A percentile compares a stretch with the other conserved stretches of the same genome.
Conservation (phyloP, 441 rosid genomes). For the Bruguiera hainesii region DNA sequence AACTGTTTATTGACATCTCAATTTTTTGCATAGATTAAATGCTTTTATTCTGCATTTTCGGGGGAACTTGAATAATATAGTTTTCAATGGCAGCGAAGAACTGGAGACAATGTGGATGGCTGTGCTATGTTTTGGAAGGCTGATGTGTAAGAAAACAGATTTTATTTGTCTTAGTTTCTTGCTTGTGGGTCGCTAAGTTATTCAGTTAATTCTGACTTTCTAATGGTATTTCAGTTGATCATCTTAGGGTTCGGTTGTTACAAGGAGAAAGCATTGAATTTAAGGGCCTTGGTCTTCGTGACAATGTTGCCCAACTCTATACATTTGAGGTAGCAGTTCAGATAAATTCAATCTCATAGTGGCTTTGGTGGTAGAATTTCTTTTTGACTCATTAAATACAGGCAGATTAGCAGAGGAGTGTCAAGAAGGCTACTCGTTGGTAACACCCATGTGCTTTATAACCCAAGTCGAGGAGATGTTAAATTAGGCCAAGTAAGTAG, state of each 20-base stretch:
- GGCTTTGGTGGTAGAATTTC: not conserved
- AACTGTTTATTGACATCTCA: not conserved
- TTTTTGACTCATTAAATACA: slow-evolving; percentile 35
- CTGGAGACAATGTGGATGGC: slow-evolving; percentile 68
- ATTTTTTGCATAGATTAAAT: not conserved
- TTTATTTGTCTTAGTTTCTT: slow-evolving; percentile 9
- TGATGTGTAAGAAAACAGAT: slow-evolving; percentile 39
- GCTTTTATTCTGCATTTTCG: slow-evolving; percentile 7
- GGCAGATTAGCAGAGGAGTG: slow-evolving; percentile 45
- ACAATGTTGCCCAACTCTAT: slow-evolving; percentile 72
- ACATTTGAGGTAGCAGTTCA: slow-evolving; percentile 60
- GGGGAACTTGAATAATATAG: slow-evolving; percentile 23
- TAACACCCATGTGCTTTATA: slow-evolving; percentile 64
- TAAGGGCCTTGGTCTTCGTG: slow-evolving; percentile 55
- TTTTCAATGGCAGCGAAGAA: slow-evolving; percentile 59
- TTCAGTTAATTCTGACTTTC: not conserved
- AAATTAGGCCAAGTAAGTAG: slow-evolving; percentile 72
- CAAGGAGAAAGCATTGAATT: slow-evolving; percentile 62
- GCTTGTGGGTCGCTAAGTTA: slow-evolving; percentile 1
- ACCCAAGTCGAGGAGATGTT: slow-evolving; percentile 65
- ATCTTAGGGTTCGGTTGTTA: slow-evolving; percentile 52
- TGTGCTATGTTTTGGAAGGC: slow-evolving; percentile 81
- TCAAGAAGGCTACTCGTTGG: slow-evolving; percentile 58
- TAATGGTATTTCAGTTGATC: slow-evolving; percentile 2
- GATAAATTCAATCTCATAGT: not conserved